Percentiles rank a stretch among this genome's conserved stretches.
These are phyloP conservation scores for Diaporthe vaccinii DNA, from an alignment of 2,329 filamentous ascomycete species.

Conservation along the genomic window DNA sequence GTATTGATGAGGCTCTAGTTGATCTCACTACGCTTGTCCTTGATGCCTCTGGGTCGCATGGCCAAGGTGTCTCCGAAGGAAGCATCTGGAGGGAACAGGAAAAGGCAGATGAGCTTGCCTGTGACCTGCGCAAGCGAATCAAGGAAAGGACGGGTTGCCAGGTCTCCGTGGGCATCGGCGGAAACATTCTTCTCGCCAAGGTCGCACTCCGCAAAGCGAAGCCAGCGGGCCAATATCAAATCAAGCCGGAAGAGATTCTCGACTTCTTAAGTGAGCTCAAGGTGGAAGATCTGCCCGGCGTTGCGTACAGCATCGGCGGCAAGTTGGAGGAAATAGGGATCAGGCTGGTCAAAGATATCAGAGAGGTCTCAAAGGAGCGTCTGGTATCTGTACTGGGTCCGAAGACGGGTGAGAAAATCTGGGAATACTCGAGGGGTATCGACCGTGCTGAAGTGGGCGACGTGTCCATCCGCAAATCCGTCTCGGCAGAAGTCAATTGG, in stretches of 20 bases:
- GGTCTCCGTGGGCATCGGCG: slow-evolving; percentile 93
- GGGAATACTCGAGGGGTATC: slow-evolving; percentile 90
- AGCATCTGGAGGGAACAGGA: slow-evolving; percentile 83
- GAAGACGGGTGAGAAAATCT: slow-evolving; percentile 92
- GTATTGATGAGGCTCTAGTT: slow-evolving; percentile 93
- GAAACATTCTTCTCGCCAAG: slow-evolving; percentile 91
- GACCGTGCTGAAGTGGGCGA: slow-evolving; percentile 89
- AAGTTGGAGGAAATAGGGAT: slow-evolving; percentile 91
- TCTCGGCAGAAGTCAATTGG: slow-evolving; percentile 98
- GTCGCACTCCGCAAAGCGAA: slow-evolving; percentile 92
- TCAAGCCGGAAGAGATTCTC: slow-evolving; percentile 84
- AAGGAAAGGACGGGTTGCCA: slow-evolving; percentile 83
- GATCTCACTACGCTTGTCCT: slow-evolving; percentile 83
- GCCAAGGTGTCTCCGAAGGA: slow-evolving; percentile 73
- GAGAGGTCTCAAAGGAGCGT: slow-evolving; percentile 81
- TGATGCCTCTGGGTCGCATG: slow-evolving; percentile 74
- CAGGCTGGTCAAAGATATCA: slow-evolving; percentile 85
- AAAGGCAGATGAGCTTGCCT: slow-evolving; percentile 80
- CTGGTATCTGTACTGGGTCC: slow-evolving; percentile 82
- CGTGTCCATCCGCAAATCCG: slow-evolving; percentile 88
- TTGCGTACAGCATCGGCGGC: slow-evolving; percentile 89
- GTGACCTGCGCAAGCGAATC: slow-evolving; percentile 75
- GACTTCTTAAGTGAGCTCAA: slow-evolving; percentile 82
- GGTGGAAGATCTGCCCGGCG: slow-evolving; percentile 87
- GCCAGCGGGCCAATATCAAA: slow-evolving; percentile 90